phyloP scores from a whole-genome alignment of 164 flowering plant species.

The Euptelea pleiosperma region DNA sequence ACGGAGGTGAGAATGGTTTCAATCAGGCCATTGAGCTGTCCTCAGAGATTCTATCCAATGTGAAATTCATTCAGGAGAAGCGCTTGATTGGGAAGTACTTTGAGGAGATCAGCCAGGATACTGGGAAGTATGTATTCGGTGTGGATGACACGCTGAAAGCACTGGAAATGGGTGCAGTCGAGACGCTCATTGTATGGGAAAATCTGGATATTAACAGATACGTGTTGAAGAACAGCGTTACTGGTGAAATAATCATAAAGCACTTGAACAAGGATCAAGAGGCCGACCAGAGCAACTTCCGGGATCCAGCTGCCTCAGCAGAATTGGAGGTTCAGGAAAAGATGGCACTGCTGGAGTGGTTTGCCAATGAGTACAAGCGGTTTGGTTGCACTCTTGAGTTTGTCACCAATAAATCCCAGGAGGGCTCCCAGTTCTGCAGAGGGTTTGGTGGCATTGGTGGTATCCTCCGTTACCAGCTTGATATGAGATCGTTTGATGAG shows the following conservation, averaged over 20 bases:
- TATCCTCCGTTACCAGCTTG: slow-evolving; percentile 14
- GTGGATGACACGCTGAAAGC: slow-evolving; percentile 7
- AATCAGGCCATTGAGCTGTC: slow-evolving; percentile 15
- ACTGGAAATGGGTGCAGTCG: slow-evolving; percentile 10
- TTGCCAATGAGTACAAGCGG: slow-evolving; percentile 11
- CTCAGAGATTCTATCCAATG: slow-evolving; percentile 9
- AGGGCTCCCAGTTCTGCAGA: slow-evolving; percentile 13
- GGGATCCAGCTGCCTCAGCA: neutral
- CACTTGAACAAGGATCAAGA: slow-evolving; percentile 10
- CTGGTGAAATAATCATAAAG: slow-evolving; percentile 4
- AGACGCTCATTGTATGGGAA: slow-evolving; percentile 13
- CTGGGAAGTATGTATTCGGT: slow-evolving; percentile 11
- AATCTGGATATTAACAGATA: slow-evolving; percentile 13
- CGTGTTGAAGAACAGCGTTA: slow-evolving; percentile 4
- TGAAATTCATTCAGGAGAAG: slow-evolving; percentile 11
- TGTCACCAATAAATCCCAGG: slow-evolving; percentile 12
- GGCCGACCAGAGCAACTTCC: slow-evolving; percentile 12
- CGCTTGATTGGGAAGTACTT: slow-evolving; percentile 11
- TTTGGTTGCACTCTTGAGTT: slow-evolving; percentile 15
- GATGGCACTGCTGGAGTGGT: slow-evolving; percentile 11
- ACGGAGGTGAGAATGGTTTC: too few species aligned
- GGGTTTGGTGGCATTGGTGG: slow-evolving; percentile 13
- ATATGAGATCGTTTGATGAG: slow-evolving; percentile 10
- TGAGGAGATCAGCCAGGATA: slow-evolving; percentile 8
- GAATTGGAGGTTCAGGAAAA: slow-evolving; percentile 14